Evolutionary conservation across 208 protist genomes (phyloP).

Genomic region (Crithidia expoeki): DNA sequence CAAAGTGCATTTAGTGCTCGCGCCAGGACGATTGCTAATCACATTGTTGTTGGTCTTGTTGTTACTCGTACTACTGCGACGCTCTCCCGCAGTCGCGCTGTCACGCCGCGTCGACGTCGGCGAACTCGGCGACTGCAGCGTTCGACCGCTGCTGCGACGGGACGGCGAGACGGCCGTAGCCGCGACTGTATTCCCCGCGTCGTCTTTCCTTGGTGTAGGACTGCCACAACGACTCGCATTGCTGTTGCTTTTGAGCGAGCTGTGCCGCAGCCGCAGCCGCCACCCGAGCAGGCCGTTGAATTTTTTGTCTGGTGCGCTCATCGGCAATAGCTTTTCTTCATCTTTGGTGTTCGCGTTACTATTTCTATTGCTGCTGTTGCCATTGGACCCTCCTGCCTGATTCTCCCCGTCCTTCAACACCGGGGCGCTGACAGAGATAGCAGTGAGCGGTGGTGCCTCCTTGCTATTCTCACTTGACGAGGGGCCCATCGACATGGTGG

Average conservation of each 20-base stretch:
- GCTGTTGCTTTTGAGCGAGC: background rate
- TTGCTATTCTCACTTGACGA: background rate
- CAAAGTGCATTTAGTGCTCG: background rate
- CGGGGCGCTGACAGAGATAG: background rate
- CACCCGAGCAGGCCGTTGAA: background rate
- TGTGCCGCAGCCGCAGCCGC: background rate
- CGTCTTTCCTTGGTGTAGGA: background rate
- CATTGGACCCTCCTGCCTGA: background rate
- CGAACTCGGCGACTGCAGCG: background rate
- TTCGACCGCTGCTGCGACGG: background rate
- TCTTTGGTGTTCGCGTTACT: background rate
- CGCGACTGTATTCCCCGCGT: background rate
- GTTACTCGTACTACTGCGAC: background rate
- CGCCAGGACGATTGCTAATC: background rate
- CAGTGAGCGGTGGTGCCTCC: background rate
- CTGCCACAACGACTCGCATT: background rate
- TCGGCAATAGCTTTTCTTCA: background rate
- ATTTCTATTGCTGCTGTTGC: background rate
- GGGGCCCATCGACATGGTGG: no score
- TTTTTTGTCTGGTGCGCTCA: constrained; percentile 2
- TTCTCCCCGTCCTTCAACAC: background rate
- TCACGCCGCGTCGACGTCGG: background rate
- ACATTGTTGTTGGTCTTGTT: background rate
- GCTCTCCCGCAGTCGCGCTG: background rate
- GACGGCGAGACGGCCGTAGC: background rate